Evolutionary conservation across 345 rosid genomes (phyloP), one percentile per base, ranked within the genome.

Genomic region (Durio zibethinus): DNA sequence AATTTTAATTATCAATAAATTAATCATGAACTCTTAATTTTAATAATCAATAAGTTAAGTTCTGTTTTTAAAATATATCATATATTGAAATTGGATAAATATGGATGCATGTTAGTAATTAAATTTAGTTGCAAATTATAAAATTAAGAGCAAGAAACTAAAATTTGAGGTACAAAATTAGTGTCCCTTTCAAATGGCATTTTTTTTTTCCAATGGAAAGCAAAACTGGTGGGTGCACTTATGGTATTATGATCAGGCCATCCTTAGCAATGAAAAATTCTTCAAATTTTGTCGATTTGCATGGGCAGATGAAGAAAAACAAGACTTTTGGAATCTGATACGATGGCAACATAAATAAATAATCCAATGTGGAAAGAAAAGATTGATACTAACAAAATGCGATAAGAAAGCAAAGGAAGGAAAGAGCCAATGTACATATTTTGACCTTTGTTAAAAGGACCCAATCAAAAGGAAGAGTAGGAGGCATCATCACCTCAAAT

Each of bases 111-210:
- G 1, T 40, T 5, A 40, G 0, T 40, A 5, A 40, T 15, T 43
- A 43, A 43, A 43, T 43, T 43, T 43, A 70, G 64, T 77, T 59
- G 47, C 45, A 73, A 66, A 76, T 73, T 69, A 80, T 33, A 1
- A 33, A 76, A 73, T 73, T 68, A 70, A 67, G 83, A 76, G 72
- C 78, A 80, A 74, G 77, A 73, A n/a, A 76, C 74, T 75, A 68
- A 80, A 75, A 79, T 54, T 43, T 48, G 33, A 21, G 72, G 33
- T 16, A 56, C 38, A 16, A 69, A 69, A 8, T 45, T 2, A 14
- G 2, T 25, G n/a, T n/a, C 15, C 33, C 47, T 42, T 23, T 72
- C 10, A 56, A 15, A 45, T 6, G 54, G 2, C 20, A 40, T 33
- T 31, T 25, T 23, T 25, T 1, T 40, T 21, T 21, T 12, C 10